Conservation (phyloP, 129 eudicot species). For the Mikania micrantha region DNA sequence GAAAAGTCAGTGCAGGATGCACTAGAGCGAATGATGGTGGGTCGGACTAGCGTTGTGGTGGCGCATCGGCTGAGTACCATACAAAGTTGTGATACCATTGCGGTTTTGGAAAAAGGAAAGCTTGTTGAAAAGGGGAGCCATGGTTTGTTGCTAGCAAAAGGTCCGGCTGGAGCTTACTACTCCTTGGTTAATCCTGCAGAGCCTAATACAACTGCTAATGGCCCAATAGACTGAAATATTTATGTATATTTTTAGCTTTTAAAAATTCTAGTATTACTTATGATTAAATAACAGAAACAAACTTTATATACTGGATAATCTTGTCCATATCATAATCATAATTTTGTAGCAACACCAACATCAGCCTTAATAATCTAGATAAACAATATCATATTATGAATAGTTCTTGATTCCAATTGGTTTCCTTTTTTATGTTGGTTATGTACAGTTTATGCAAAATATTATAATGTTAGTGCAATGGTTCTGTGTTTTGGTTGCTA, state of each 20-base stretch:
- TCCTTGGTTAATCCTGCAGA: constrained; percentile 57
- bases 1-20: constrained; percentile 83
- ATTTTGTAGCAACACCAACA: too few species aligned
- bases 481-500: too few species aligned
- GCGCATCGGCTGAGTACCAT: constrained; percentile 84
- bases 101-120: constrained; percentile 60
- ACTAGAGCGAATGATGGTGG: constrained; percentile 67
- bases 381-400: too few species aligned
- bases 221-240: background rate
- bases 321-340: too few species aligned
- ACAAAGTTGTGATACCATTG: constrained; percentile 59
- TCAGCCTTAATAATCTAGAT: too few species aligned
- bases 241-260: background rate
- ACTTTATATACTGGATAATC: too few species aligned
- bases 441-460: too few species aligned
- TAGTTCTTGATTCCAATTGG: too few species aligned
- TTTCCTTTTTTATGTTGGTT: too few species aligned
- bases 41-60: constrained; percentile 73
- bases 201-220: constrained; percentile 11
- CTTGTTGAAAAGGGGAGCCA: constrained; percentile 81
- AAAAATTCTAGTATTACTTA: too few species aligned
- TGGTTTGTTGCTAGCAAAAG: constrained; percentile 52
- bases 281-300: too few species aligned
- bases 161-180: constrained; percentile 61
- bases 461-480: too few species aligned